phyloP scores from a whole-genome alignment of 2,329 filamentous ascomycete genomes.

The Trichoderma sp. region DNA sequence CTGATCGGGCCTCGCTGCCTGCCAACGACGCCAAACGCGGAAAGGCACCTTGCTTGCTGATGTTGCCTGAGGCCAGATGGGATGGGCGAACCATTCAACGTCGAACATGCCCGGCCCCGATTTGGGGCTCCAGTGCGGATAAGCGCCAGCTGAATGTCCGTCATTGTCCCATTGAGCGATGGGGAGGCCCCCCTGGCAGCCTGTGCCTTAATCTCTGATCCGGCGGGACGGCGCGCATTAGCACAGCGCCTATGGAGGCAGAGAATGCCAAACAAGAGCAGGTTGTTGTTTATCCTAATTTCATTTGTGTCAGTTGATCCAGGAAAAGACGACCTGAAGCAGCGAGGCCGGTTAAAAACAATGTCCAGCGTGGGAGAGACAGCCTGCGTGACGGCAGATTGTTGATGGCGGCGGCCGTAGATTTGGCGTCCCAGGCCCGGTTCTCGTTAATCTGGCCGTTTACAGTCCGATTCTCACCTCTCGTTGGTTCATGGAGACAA shows the following conservation, averaged over 20 bases:
- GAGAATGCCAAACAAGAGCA: neutral
- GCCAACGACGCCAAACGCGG: conserved; percentile 12
- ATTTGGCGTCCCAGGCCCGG: neutral
- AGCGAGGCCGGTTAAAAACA: neutral
- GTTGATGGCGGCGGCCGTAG: conserved; percentile 15
- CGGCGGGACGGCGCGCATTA: conserved; percentile 20
- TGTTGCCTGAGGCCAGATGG: neutral
- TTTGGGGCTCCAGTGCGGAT: neutral
- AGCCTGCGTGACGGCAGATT: neutral
- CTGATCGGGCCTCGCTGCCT: conserved; percentile 5
- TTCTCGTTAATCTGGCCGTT: neutral
- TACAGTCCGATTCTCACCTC: neutral
- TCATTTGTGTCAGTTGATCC: neutral
- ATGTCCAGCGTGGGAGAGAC: neutral
- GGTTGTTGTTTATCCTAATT: conserved; percentile 1
- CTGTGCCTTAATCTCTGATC: conserved; percentile 19
- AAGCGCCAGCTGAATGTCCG: conserved; percentile 17
- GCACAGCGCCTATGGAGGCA: conserved; percentile 17
- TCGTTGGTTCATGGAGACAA: conserved; percentile 18
- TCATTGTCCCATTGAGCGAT: conserved; percentile 15
- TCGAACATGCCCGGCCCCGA: neutral
- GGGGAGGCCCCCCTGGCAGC: neutral
- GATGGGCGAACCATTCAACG: neutral
- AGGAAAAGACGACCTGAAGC: neutral
- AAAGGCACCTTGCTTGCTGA: neutral